Evolutionary conservation across 2,329 filamentous ascomycete species (phyloP), one percentile per base, ranked within the genome.

Genomic region (Alternaria rosae): DNA sequence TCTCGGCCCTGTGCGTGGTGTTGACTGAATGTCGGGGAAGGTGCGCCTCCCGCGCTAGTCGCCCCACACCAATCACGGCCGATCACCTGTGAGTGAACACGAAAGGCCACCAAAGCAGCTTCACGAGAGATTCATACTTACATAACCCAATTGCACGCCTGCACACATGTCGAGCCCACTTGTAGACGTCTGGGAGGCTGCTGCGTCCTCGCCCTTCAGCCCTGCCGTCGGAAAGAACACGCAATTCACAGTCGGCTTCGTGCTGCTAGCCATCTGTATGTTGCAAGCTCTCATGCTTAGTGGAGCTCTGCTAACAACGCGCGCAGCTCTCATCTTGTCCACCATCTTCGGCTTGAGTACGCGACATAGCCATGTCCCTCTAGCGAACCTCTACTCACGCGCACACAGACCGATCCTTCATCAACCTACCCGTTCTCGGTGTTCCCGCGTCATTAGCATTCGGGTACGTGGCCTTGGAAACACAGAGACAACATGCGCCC

Each of bases 171-270:
- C 78, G 73, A 75, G 70, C 65, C 85, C 97, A 81, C 89, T 85
- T 53, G 77, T 91, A 82, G 89, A 95, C 81, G 87, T 97, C 84
- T 98, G 94, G 94, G 91, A 96, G 86, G 92, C 92, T 86, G 92
- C 94, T 84, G 88, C 92, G 82, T 88, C 89, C 86, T 92, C 89
- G 84, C 92, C 93, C 66, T 98, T 95, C 84, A 82, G 89, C 72
- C 93, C 94, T 65, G 79, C 88, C 60, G 83, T 98, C 74, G 87
- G 87, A 79, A 98, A 98, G 84, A 87, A 89, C 76, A 89, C 84
- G 78, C 95, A 98, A 72, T 95, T 97, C 84, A 82, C 87, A 70
- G 84, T 97, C 69, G 94, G 89, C 76, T 94, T 94, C 81, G 78
- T 85, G 57, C 86, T 97, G 63, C 85, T 97, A 62, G 77, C 92